These are phyloP conservation scores for Shiraia sp. DNA, from an alignment of 2,329 filamentous ascomycete species.

Conservation along the genomic window DNA sequence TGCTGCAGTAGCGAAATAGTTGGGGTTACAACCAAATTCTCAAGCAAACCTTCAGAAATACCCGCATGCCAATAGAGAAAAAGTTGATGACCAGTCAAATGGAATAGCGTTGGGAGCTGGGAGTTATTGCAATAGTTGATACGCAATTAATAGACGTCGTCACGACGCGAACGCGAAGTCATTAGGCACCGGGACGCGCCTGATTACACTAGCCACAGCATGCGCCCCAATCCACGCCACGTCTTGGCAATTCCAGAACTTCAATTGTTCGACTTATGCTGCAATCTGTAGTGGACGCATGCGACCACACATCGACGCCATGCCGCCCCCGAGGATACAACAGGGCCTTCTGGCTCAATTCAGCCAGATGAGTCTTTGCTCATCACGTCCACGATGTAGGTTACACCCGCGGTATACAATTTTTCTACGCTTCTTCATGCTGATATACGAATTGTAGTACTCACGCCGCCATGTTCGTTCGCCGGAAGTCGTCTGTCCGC, in stretches of 20 bases:
- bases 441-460: slow-evolving; percentile 20
- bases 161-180: slow-evolving; percentile 29
- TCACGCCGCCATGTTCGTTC: slow-evolving; percentile 27
- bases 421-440: not conserved
- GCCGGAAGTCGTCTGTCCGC: slow-evolving; percentile 42
- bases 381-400: slow-evolving; percentile 29
- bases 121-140: not conserved
- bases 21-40: not conserved
- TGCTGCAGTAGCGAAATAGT: not conserved
- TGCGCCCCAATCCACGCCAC: slow-evolving; percentile 9
- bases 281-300: not conserved
- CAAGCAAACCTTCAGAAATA: not conserved
- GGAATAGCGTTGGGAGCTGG: too few relatives aligned
- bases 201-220: slow-evolving; percentile 17
- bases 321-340: slow-evolving; percentile 47
- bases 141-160: slow-evolving; percentile 9
- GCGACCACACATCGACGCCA: slow-evolving; percentile 22
- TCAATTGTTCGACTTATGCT: slow-evolving; percentile 10
- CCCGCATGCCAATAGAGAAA: slow-evolving; percentile 2
- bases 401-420: slow-evolving; percentile 19
- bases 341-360: slow-evolving; percentile 41
- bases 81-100: slow-evolving; percentile 4
- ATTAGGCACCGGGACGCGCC: slow-evolving; percentile 23
- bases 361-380: slow-evolving; percentile 29
- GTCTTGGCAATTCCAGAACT: slow-evolving; percentile 31